phyloP scores from a whole-genome alignment of 768 basidiomycete genomes.

The Suillus ampliporus region DNA sequence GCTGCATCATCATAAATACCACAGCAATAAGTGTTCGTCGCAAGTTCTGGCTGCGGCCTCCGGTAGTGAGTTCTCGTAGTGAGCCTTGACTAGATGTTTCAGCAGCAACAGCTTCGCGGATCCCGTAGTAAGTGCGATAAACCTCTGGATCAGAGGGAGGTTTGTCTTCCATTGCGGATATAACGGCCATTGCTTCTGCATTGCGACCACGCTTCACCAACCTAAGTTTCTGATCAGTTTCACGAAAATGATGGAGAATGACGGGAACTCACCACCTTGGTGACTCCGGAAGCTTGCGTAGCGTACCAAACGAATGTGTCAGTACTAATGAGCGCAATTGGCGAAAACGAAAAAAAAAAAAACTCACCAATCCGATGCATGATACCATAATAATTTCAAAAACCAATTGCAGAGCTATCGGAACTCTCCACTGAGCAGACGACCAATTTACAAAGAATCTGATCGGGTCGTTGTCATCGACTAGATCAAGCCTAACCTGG shows the following conservation, averaged over 20 bases:
- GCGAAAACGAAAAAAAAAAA: not conserved
- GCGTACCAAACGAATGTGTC: not conserved
- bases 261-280: constrained; percentile 34
- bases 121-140: constrained; percentile 42
- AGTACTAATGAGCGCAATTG: not conserved
- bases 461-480: not conserved
- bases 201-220: constrained; percentile 45
- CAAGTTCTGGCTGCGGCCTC: constrained; percentile 50
- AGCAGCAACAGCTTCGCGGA: constrained; percentile 42
- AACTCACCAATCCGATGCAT: constrained; percentile 39
- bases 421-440: constrained; percentile 49
- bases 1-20: constrained; percentile 38
- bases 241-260: not conserved
- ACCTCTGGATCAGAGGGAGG: constrained; percentile 38
- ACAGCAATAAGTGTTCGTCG: constrained; percentile 23
- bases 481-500: not conserved
- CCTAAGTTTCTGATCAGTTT: constrained; percentile 25
- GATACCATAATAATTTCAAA: constrained; percentile 44
- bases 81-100: constrained; percentile 32
- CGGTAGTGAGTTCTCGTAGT: constrained; percentile 42
- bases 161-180: constrained; percentile 46
- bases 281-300: constrained; percentile 40
- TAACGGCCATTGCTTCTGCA: constrained; percentile 46
- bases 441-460: constrained; percentile 41
- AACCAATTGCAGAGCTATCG: constrained; percentile 47